These are phyloP conservation scores for Piromyces finnis DNA, from an alignment of 192 early-diverging fungal genomes.

Conservation along the genomic window DNA sequence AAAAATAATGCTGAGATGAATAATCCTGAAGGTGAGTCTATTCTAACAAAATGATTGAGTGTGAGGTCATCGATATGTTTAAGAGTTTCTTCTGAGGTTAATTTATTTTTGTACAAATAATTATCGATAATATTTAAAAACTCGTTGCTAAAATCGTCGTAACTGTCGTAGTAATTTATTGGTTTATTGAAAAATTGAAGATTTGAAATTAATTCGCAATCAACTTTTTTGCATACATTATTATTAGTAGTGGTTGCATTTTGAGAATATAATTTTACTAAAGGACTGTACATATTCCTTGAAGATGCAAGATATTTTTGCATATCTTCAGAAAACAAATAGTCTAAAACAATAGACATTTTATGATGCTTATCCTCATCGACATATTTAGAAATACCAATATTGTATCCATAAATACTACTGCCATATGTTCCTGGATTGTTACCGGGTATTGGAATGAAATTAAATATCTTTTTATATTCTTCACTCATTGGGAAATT, in stretches of 20 bases:
- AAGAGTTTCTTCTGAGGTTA: not conserved
- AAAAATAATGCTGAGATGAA: not conserved
- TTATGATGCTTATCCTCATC: not conserved
- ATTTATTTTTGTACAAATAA: not conserved
- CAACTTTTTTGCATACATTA: not conserved
- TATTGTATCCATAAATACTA: not conserved
- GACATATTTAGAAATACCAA: not conserved
- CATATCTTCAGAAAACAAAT: not conserved
- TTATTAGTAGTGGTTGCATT: too few relatives aligned
- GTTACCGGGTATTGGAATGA: not conserved
- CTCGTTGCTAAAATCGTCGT: not conserved
- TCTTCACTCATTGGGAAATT: not conserved
- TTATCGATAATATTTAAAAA: not conserved
- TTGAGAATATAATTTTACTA: not conserved
- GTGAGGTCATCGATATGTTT: not conserved
- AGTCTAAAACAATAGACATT: not conserved
- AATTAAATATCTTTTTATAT: not conserved
- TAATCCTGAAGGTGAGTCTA: not conserved
- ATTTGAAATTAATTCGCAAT: not conserved
- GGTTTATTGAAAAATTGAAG: not conserved
- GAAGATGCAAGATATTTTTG: not conserved
- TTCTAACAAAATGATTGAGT: not conserved
- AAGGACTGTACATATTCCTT: not conserved
- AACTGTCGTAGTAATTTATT: not conserved
- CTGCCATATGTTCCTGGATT: too few relatives aligned